Percentiles rank a stretch among this genome's conserved stretches.
Conservation (phyloP, 257 asterid species). For the Solanum rostratum region DNA sequence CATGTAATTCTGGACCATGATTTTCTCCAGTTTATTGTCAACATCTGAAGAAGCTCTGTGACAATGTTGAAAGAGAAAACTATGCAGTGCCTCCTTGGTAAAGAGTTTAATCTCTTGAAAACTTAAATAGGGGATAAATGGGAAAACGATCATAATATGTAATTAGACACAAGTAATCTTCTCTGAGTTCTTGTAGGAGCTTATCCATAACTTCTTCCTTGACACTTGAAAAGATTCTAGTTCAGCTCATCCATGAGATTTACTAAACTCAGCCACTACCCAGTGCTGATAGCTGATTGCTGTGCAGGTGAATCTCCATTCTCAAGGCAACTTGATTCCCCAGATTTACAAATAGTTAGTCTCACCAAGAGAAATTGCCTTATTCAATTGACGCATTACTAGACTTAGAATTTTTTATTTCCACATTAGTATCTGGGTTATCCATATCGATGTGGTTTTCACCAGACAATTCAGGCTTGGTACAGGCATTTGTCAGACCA, state of each 20-base stretch:
- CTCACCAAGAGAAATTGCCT: neutral
- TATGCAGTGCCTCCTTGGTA: neutral
- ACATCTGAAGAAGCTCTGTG: neutral
- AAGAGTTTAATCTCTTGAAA: neutral
- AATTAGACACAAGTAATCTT: neutral
- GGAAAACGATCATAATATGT: neutral
- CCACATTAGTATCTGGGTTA: slow-evolving; percentile 4
- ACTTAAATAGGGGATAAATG: neutral
- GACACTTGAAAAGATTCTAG: neutral
- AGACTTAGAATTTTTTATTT: neutral
- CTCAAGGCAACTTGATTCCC: slow-evolving; percentile 8
- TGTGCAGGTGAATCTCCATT: slow-evolving; percentile 16
- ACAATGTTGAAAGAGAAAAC: neutral
- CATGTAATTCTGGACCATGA: neutral
- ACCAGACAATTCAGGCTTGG: neutral
- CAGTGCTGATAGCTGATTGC: neutral
- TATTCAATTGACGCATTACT: neutral
- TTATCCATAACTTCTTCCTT: neutral
- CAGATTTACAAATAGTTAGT: slow-evolving; percentile 13
- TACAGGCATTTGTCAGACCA: slow-evolving; percentile 6
- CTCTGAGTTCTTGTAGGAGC: neutral
- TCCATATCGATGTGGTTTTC: slow-evolving; percentile 12
- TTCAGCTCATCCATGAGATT: neutral
- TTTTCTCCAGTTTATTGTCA: neutral
- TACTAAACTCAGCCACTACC: neutral